phyloP scores from a whole-genome alignment of 768 basidiomycete genomes.

The Strobilomyces dryophilus region DNA sequence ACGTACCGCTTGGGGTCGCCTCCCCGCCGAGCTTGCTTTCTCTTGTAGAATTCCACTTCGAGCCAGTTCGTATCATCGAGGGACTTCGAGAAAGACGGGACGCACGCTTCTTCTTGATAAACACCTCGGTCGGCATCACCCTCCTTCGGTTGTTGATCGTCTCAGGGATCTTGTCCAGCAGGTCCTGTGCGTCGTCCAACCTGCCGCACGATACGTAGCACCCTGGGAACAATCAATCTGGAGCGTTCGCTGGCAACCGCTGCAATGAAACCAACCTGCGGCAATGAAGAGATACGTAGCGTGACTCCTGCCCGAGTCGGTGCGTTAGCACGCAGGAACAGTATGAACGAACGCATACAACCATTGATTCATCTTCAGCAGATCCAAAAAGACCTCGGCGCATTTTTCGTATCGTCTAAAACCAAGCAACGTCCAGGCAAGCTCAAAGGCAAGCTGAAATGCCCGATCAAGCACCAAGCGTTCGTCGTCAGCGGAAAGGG shows the following conservation, averaged over 20 bases:
- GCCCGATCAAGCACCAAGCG: not conserved
- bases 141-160: slow-evolving; percentile 60
- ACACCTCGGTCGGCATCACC: slow-evolving; percentile 69
- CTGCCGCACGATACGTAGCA: slow-evolving; percentile 60
- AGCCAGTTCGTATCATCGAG: not conserved
- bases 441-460: slow-evolving; percentile 70
- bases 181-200: slow-evolving; percentile 51
- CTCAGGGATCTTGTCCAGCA: slow-evolving; percentile 60
- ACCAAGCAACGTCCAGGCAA: slow-evolving; percentile 71
- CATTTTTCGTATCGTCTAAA: slow-evolving; percentile 63
- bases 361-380: slow-evolving; percentile 72
- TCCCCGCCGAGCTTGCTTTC: slow-evolving; percentile 55
- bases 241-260: not conserved
- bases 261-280: slow-evolving; percentile 44
- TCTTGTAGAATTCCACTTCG: slow-evolving; percentile 70
- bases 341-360: slow-evolving; percentile 3
- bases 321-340: not conserved
- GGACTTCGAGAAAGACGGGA: not conserved
- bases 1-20: slow-evolving; percentile 50
- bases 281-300: slow-evolving; percentile 77
- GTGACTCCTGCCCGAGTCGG: slow-evolving; percentile 51
- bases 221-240: slow-evolving; percentile 32
- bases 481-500: not conserved
- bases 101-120: slow-evolving; percentile 74
- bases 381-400: slow-evolving; percentile 58